phyloP scores from a whole-genome alignment of 768 basidiomycete genomes.

The Suillus sp. region DNA sequence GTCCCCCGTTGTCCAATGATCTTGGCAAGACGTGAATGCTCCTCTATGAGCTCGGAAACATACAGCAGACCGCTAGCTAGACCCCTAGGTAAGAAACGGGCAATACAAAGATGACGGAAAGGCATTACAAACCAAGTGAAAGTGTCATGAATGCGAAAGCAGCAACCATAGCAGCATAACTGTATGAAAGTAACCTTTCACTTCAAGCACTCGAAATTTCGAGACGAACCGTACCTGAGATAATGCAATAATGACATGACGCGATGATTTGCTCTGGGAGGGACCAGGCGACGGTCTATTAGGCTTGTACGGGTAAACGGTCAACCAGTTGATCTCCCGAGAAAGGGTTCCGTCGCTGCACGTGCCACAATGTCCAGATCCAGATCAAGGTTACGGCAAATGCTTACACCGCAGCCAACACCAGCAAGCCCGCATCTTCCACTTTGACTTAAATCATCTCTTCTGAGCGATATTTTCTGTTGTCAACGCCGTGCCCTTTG shows the following conservation, averaged over 20 bases:
- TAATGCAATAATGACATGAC: constrained; percentile 43
- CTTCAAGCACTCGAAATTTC: constrained; percentile 13
- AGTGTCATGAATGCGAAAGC: constrained; percentile 91
- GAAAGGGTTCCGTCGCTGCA: neutral
- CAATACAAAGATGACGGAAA: constrained; percentile 6
- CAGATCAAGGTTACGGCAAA: neutral
- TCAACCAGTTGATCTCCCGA: neutral
- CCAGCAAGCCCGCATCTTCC: neutral
- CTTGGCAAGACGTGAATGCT: constrained; percentile 85
- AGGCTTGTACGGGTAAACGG: neutral
- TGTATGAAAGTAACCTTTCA: constrained; percentile 26
- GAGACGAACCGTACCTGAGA: constrained; percentile 49
- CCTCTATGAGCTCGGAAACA: constrained; percentile 94
- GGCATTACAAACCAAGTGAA: constrained; percentile 69
- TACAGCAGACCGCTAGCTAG: constrained; percentile 92
- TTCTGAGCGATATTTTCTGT: neutral
- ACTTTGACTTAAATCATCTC: neutral
- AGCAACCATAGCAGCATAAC: constrained; percentile 74
- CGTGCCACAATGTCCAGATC: neutral
- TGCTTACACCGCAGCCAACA: neutral
- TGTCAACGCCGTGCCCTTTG: neutral
- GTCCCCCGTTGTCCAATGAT: constrained; percentile 79
- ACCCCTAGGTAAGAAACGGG: constrained; percentile 15
- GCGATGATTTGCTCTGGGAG: neutral
- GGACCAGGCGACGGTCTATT: neutral